Evolutionary conservation across 169 alveolate genomes (phyloP).

Genomic region (Plasmodium blacklocki): DNA sequence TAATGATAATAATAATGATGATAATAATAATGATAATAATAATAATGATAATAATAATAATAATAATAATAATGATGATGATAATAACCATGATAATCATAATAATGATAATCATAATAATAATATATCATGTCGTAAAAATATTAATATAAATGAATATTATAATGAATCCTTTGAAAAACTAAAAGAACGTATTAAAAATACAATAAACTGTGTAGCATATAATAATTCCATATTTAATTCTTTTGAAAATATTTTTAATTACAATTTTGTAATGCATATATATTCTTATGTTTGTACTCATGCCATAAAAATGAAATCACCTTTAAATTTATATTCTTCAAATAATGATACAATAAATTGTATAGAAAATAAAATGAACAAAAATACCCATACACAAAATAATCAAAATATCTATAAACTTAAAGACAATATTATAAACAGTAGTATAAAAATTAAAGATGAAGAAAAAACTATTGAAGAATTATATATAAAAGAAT

Average conservation of each 20-base stretch:
- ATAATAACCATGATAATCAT: neutral
- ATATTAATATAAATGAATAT: neutral
- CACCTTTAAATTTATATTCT: neutral
- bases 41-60: neutral
- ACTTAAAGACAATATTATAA: constrained; percentile 36
- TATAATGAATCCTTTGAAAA: neutral
- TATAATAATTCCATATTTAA: neutral
- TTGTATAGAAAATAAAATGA: no score
- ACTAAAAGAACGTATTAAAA: no score
- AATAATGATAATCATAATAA: neutral
- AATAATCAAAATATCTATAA: neutral
- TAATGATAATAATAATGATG: neutral
- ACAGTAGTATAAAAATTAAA: constrained; percentile 51
- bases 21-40: neutral
- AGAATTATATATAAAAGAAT: constrained; percentile 22
- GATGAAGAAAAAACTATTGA: constrained; percentile 2
- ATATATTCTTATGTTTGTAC: constrained; percentile 61
- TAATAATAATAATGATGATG: neutral
- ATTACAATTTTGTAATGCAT: constrained; percentile 45
- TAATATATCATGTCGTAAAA: neutral
- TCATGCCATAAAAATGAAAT: constrained; percentile 41
- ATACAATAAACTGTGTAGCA: neutral
- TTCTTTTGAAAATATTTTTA: constrained; percentile 41
- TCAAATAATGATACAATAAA: no score
- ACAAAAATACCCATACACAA: neutral